A percentile compares a stretch with the other conserved stretches of the same genome.
These are phyloP conservation scores for Aureobasidium sp. DNA, from an alignment of 2,329 filamentous ascomycete genomes.

Conservation along the genomic window DNA sequence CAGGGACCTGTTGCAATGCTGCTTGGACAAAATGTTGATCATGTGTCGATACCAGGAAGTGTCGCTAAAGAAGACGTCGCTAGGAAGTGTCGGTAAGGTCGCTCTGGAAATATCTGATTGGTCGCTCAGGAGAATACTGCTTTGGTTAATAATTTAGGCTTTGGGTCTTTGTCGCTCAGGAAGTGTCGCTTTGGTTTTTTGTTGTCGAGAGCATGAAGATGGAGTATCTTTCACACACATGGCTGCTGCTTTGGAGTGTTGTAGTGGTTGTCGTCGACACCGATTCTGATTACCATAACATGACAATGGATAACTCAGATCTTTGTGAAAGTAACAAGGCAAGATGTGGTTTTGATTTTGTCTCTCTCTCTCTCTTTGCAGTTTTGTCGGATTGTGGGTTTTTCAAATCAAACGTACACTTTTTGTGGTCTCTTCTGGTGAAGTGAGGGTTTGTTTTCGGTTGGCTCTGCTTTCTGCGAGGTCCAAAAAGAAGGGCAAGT, in stretches of 20 bases:
- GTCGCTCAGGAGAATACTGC: conserved; percentile 7
- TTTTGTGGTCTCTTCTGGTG: background rate
- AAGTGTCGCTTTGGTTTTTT: conserved; percentile 5
- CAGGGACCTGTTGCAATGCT: background rate
- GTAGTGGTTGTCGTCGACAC: background rate
- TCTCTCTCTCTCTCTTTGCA: background rate
- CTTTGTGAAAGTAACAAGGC: background rate
- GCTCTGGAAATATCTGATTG: background rate
- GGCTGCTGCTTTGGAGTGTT: conserved; percentile 9
- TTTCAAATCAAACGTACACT: conserved; percentile 1
- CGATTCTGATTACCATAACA: background rate
- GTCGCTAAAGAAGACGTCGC: background rate
- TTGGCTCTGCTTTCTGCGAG: background rate
- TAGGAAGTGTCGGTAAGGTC: background rate
- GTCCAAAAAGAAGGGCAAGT: background rate
- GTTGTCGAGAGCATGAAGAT: background rate
- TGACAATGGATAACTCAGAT: background rate
- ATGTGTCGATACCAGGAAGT: background rate
- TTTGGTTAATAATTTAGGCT: background rate
- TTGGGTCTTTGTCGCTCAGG: background rate
- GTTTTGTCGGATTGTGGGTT: background rate
- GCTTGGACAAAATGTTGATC: background rate
- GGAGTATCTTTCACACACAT: conserved; percentile 1
- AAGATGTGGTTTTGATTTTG: background rate
- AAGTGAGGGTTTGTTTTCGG: background rate